phyloP scores from a whole-genome alignment of 2,329 filamentous ascomycete species.

The Epichloe hybrida region DNA sequence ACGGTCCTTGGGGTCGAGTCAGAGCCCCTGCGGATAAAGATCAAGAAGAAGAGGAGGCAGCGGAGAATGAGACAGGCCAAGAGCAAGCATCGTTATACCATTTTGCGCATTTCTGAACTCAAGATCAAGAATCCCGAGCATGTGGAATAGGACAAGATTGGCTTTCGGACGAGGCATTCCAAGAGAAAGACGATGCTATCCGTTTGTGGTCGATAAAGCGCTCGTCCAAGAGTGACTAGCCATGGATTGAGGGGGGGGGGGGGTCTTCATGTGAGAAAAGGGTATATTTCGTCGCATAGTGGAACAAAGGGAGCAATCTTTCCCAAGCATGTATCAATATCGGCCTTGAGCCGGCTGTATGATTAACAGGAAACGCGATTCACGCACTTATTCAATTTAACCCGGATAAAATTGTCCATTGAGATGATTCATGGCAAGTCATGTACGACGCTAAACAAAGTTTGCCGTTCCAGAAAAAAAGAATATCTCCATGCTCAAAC shows the following conservation, averaged over 20 bases:
- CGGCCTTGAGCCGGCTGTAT: constrained; percentile 5
- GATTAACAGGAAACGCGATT: background rate
- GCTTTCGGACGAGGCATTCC: background rate
- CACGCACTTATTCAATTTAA: background rate
- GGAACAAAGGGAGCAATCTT: background rate
- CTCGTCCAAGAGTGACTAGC: background rate
- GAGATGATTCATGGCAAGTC: constrained; percentile 4
- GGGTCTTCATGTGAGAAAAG: background rate
- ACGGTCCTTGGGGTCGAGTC: constrained; percentile 74
- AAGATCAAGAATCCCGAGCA: constrained; percentile 41
- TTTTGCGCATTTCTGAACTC: constrained; percentile 73
- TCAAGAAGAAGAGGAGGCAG: constrained; percentile 72
- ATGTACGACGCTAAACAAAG: constrained; percentile 5
- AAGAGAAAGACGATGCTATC: background rate
- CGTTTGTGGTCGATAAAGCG: background rate
- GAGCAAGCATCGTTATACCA: constrained; percentile 86
- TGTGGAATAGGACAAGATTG: constrained; percentile 12
- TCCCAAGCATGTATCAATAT: background rate
- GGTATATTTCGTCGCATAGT: background rate
- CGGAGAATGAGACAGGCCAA: constrained; percentile 59
- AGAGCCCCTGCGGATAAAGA: constrained; percentile 62
- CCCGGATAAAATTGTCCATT: background rate
- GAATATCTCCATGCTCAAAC: constrained; percentile 1
- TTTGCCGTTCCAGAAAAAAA: background rate
- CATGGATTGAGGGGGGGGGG: no score